Base-by-base conservation (phyloP, 345 rosid genomes). In the Salix udensis region DNA sequence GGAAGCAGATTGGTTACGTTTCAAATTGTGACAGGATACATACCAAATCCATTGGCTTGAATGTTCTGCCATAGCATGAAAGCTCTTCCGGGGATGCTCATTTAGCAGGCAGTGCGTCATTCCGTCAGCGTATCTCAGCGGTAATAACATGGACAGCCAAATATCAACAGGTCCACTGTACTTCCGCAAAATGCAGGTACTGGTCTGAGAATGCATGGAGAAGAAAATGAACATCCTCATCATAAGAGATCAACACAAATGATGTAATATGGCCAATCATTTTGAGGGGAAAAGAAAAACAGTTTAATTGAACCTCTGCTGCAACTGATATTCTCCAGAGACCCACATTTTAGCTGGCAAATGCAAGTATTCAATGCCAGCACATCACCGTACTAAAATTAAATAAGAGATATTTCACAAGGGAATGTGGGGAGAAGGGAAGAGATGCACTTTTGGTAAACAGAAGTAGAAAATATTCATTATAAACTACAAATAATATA, bases 1-100 rank as follows among this genome's bases (percentile, higher is more conserved):
- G 37, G 2, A 28, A 5, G 15, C 30, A 64, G 24, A 64, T 64
- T 8, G 71, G 37, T 53, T 23, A 9, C 7, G 30, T 6, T 4
- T 31, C 28, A 34, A 19, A 50, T 28, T 70, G 34, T 39, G 64
- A 24, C 72, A 77, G 50, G 66, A 78, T 4, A 37, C 88, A 37
- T 88, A 93, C 97, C 96, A 91, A 80, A 93, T 85, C 98, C 98
- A 93, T 39, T 89, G 94, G 89, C 97, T 91, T 5, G 78, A 84
- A 84, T 90, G 94, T 65, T 88, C 87, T n/a, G 93, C 84, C 97
- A 91, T 90, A 58, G 97, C 98, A 64, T 42, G 71, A 72, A 82
- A 87, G 89, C 90, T 93, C 87, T 84, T 91, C 68, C 30, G 16
- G n/a, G 96, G 91, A 40, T 87, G 84, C 83, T 86, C 82, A 37